phyloP scores from a whole-genome alignment of 2,329 filamentous ascomycete genomes.

The Fusarium luffae region DNA sequence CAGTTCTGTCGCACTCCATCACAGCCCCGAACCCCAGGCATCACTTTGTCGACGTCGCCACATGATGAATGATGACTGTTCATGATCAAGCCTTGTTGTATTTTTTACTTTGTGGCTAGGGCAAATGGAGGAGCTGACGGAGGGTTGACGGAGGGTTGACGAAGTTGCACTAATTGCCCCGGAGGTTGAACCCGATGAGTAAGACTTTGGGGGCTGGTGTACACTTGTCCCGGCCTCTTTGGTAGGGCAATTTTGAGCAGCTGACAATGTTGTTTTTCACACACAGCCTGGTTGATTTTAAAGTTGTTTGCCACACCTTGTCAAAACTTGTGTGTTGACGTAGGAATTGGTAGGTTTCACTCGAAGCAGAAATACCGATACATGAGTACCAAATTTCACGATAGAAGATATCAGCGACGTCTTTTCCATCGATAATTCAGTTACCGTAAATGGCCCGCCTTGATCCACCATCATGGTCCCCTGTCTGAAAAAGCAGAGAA shows the following conservation, averaged over 20 bases:
- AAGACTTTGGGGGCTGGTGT: constrained; percentile 18
- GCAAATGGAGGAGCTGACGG: constrained; percentile 14
- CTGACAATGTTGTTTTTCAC: constrained; percentile 22
- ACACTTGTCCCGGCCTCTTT: neutral
- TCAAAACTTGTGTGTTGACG: neutral
- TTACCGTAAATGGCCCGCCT: neutral
- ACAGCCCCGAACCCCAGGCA: constrained; percentile 3
- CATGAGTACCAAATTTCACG: neutral
- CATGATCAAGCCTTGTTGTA: constrained; percentile 16
- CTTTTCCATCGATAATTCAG: constrained; percentile 14
- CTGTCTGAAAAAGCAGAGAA: neutral
- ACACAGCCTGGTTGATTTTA: neutral
- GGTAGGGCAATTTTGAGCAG: neutral
- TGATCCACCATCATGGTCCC: constrained; percentile 23
- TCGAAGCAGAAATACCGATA: neutral
- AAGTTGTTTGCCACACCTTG: constrained; percentile 31
- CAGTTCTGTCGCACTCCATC: constrained; percentile 11
- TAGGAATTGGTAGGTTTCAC: neutral
- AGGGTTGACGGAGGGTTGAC: constrained; percentile 10
- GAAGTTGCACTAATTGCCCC: constrained; percentile 27
- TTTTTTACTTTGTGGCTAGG: constrained; percentile 36
- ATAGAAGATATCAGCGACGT: constrained; percentile 1
- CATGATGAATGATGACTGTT: constrained; percentile 13
- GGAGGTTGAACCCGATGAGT: constrained; percentile 11
- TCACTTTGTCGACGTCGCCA: constrained; percentile 32